Evolutionary conservation across 2,329 filamentous ascomycete genomes (phyloP).

Genomic region (Trichophyton benhamiae): DNA sequence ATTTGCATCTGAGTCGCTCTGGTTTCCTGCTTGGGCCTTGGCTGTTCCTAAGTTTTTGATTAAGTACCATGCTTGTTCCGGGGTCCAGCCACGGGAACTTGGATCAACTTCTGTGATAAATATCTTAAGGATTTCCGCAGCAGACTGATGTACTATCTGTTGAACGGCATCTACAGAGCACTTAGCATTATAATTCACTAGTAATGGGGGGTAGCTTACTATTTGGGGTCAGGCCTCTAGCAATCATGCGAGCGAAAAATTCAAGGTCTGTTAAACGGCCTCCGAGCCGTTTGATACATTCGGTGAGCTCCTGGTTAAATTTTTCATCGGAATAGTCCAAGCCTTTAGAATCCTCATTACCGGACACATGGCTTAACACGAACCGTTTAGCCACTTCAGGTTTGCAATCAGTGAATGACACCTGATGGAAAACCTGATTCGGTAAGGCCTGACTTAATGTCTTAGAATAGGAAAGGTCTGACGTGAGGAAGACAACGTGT

Average conservation of each 20-base stretch:
- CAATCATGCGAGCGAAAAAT: conserved; percentile 79
- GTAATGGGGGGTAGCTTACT: conserved; percentile 22
- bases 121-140: conserved; percentile 85
- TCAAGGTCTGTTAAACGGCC: conserved; percentile 93
- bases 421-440: conserved; percentile 77
- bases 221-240: conserved; percentile 69
- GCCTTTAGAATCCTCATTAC: conserved; percentile 25
- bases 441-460: conserved; percentile 75
- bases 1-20: not conserved
- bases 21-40: conserved; percentile 30
- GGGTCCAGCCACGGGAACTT: conserved; percentile 55
- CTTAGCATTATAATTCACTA: conserved; percentile 14
- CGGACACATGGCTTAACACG: conserved; percentile 61
- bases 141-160: conserved; percentile 80
- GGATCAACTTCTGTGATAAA: conserved; percentile 58
- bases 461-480: conserved; percentile 79
- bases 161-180: conserved; percentile 52
- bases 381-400: conserved; percentile 80
- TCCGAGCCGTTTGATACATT: conserved; percentile 68
- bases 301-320: conserved; percentile 62
- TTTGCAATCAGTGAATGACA: conserved; percentile 74
- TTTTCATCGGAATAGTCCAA: conserved; percentile 22
- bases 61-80: conserved; percentile 81
- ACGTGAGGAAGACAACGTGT: conserved; percentile 88
- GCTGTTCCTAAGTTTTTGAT: conserved; percentile 64